These are phyloP conservation scores for Debaryomyces subglobosus DNA, from an alignment of 1,139 yeast genomes.

Conservation along the genomic window DNA sequence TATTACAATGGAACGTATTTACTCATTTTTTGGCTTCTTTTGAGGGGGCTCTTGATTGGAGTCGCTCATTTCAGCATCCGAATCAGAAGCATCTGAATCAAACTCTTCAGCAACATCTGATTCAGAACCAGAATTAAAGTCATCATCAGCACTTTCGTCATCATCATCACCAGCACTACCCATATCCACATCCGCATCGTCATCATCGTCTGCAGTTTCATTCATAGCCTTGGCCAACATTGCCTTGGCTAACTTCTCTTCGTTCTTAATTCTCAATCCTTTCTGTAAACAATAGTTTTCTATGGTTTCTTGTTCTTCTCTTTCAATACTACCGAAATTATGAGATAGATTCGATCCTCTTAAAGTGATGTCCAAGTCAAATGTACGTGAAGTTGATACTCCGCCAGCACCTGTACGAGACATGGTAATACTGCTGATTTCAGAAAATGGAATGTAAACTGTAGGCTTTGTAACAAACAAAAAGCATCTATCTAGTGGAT, in stretches of 20 bases:
- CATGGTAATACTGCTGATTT: slow-evolving; percentile 74
- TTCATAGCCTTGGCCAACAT: slow-evolving; percentile 77
- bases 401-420: slow-evolving; percentile 87
- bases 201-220: slow-evolving; percentile 69
- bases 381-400: slow-evolving; percentile 80
- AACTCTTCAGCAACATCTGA: slow-evolving; percentile 86
- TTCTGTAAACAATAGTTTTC: slow-evolving; percentile 78
- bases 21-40: slow-evolving; percentile 45
- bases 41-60: slow-evolving; percentile 42
- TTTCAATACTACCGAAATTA: slow-evolving; percentile 84
- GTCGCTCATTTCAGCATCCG: slow-evolving; percentile 41
- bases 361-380: slow-evolving; percentile 82
- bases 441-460: slow-evolving; percentile 84
- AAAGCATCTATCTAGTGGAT: slow-evolving; percentile 88
- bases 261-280: slow-evolving; percentile 82
- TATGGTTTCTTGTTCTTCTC: slow-evolving; percentile 83
- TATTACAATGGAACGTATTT: neutral
- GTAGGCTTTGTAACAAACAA: slow-evolving; percentile 94
- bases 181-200: slow-evolving; percentile 64
- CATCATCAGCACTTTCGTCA: slow-evolving; percentile 70
- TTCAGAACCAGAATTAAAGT: slow-evolving; percentile 62
- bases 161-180: slow-evolving; percentile 75
- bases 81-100: slow-evolving; percentile 66
- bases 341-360: slow-evolving; percentile 71
- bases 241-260: slow-evolving; percentile 84